These are phyloP conservation scores for Russula griseocarnosa DNA, from an alignment of 768 basidiomycete species.

Conservation along the genomic window DNA sequence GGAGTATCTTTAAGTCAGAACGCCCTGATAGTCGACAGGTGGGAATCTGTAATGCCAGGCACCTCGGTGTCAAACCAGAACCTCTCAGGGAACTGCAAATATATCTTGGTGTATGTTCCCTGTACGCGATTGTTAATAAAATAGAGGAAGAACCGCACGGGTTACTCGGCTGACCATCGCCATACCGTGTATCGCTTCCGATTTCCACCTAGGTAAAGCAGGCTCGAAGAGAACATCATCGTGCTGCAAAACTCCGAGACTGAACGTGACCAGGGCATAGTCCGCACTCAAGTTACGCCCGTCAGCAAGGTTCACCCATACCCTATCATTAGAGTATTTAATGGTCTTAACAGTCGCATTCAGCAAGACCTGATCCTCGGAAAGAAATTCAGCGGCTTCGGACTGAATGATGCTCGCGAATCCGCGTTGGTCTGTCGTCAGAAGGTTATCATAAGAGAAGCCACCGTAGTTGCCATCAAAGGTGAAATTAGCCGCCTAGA, in stretches of 20 bases:
- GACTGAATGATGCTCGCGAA: slow-evolving; percentile 54
- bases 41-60: not conserved
- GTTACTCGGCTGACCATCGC: slow-evolving; percentile 44
- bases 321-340: slow-evolving; percentile 43
- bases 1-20: slow-evolving; percentile 9
- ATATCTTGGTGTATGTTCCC: slow-evolving; percentile 65
- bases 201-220: slow-evolving; percentile 53
- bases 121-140: slow-evolving; percentile 24
- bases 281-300: slow-evolving; percentile 47
- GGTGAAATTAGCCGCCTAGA: slow-evolving; percentile 61
- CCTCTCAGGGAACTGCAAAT: slow-evolving; percentile 55
- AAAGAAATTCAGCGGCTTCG: slow-evolving; percentile 55
- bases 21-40: not conserved
- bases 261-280: slow-evolving; percentile 64
- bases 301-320: slow-evolving; percentile 45
- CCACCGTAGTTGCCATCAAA: slow-evolving; percentile 50
- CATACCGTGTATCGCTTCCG: slow-evolving; percentile 61
- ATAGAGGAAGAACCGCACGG: not conserved
- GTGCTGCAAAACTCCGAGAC: slow-evolving; percentile 64
- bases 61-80: slow-evolving; percentile 56
- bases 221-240: slow-evolving; percentile 57
- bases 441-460: slow-evolving; percentile 50
- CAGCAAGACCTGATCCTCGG: slow-evolving; percentile 44
- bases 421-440: slow-evolving; percentile 59
- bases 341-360: slow-evolving; percentile 51